phyloP scores from a whole-genome alignment of 169 alveolate genomes.

The Plasmodium sp. region DNA sequence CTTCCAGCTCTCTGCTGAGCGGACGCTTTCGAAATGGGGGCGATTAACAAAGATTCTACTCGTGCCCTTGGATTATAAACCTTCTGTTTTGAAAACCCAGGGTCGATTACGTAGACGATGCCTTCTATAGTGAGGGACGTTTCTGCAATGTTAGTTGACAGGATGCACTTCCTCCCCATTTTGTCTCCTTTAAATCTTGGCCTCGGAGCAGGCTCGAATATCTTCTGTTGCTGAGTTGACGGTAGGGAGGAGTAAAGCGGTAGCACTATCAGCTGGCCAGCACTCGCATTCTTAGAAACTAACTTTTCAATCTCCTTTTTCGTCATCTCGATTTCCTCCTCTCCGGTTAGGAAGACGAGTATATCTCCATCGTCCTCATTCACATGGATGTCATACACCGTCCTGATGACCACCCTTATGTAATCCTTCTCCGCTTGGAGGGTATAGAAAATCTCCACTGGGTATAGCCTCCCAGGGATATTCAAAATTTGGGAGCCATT shows the following conservation, averaged over 20 bases:
- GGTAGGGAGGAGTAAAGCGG: constrained; percentile 98
- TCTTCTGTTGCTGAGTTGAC: constrained; percentile 95
- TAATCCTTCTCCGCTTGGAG: constrained; percentile 95
- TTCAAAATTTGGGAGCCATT: constrained; percentile 95
- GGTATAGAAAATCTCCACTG: constrained; percentile 97
- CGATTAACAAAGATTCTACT: constrained; percentile 96
- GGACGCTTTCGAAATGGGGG: constrained; percentile 98
- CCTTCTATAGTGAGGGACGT: constrained; percentile 99
- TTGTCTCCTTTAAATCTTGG: constrained; percentile 93
- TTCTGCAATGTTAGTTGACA: constrained; percentile 99
- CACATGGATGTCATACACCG: constrained; percentile 94
- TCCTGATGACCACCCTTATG: constrained; percentile 93
- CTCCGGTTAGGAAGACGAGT: constrained; percentile 95
- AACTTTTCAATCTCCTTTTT: constrained; percentile 77
- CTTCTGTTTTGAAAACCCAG: constrained; percentile 99
- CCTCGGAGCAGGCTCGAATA: constrained; percentile 97
- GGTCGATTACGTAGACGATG: constrained; percentile 99
- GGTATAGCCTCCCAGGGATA: constrained; percentile 98
- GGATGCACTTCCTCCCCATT: constrained; percentile 94
- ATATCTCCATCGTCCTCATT: constrained; percentile 95
- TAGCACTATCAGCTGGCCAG: constrained; percentile 76
- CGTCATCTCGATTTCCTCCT: constrained; percentile 91
- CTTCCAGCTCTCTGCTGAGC: constrained; percentile 99
- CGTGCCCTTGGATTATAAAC: constrained; percentile 99
- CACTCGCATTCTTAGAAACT: constrained; percentile 34